Evolutionary conservation across 2,329 filamentous ascomycete genomes (phyloP), one percentile per base, ranked within the genome.

Genomic region (Alternaria ventricosa): DNA sequence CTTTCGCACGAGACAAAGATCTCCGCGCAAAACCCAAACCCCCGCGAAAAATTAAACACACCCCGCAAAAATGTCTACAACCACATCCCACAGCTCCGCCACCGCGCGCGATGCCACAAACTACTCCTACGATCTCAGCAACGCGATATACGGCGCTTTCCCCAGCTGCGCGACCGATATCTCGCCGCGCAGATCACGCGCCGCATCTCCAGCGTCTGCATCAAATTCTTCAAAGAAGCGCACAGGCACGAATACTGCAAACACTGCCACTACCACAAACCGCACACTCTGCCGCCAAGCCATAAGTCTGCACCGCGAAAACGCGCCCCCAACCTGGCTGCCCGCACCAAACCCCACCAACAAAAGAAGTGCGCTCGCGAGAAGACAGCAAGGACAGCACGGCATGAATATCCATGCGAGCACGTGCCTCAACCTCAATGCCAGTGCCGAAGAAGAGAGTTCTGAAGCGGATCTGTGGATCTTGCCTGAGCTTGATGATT

Each of bases 391-490:
- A 41, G 36, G 36, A 0, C 33, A 36, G 15, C 33, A 36, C 8
- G 20, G 27, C 49, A 60, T 68, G 56, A 62, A 64, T 10, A 55
- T 70, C n/a, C 66, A 74, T 45, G 72, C 72, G n/a, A 75, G 68
- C 57, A 71, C 67, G 2, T 75, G 66, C 47, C 61, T 75, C 1
- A 71, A 71, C 57, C 59, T 75, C n/a, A 71, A 63, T 55, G 36
- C 61, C 5, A 20, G 57, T 3, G 18, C 56, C 27, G 22, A 55
- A 30, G 25, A 60, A 10, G 18, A 60, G 18, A 68, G 41, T 36
- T 61, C 66, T 13, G 75, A 77, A 18, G 70, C 72, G 9, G 73
- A 75, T 36, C 55, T 78, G 5, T 78, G 75, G 74, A 75, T 77
- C 2, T 49, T 78, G 7, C 76, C 75, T 3, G 74, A 76, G 41